Base-by-base conservation (phyloP, 345 rosid species). In the Heritiera fomes region DNA sequence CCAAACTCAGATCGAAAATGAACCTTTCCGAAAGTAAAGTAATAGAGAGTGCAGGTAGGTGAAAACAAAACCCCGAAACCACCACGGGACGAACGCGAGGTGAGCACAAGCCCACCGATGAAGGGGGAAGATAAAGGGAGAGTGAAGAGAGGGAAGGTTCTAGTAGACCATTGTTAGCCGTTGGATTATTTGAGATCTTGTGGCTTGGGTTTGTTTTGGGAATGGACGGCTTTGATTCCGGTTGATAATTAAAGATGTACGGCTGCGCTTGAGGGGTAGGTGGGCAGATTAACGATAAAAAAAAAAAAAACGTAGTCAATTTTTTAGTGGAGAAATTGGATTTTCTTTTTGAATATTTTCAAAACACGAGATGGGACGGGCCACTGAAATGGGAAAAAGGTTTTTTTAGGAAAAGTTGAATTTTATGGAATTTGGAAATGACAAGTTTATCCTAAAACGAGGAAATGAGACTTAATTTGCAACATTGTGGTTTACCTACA, bases 121-220 rank as follows among this genome's bases (percentile, higher is more conserved):
- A 13, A 18, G 61, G 63, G 41, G 45, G 72, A n/a, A 69, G 76
- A 76, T 81, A 83, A 86, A 74, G 64, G 78, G 56, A 18, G 61
- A 6, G 14, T 10, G 78, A 75, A 78, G 77, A 65, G 68, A 28
- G 79, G 18, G 90, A 89, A 90, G 41, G 84, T 88, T 91, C 92
- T 84, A 79, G 93, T 81, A 83, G 30, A 66, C 75, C 68, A n/a
- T 6, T 59, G 47, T 34, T 13, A 30, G 73, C 89, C 92, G 92
- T 88, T 47, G 18, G 86, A 87, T 85, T 13, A 45, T 0, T 47
- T 32, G 50, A 14, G 41, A 87, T 91, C 89, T 7, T 85, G 89
- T 64, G 91, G 89, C 59, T 81, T 71, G 10, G 0, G 79, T 64
- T 50, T 5, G n/a, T 45, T 38, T 30, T 14, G 8, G 1, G 34